Evolutionary conservation across 1,139 yeast genomes (phyloP).

Genomic region (Candida frijolesensis): DNA sequence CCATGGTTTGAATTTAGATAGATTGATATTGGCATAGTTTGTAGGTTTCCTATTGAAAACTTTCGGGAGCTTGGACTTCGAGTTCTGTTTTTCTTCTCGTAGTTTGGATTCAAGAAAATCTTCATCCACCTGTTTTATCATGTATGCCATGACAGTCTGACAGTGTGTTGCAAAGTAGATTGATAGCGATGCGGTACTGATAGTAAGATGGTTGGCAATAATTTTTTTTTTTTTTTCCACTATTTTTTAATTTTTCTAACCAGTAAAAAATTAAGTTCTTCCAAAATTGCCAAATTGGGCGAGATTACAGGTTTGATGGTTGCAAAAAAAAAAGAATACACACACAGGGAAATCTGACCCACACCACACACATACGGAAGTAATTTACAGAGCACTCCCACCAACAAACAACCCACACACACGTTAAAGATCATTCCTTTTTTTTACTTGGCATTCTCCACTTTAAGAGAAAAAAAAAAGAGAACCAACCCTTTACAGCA

Average conservation of each 20-base stretch:
- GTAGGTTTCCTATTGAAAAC: conserved; percentile 21
- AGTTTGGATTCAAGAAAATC: conserved; percentile 1
- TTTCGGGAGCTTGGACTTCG: conserved; percentile 1
- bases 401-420: background rate
- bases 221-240: background rate
- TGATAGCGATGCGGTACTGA: background rate
- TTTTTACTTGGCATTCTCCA: background rate
- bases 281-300: background rate
- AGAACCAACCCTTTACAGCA: background rate
- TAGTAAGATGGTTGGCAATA: background rate
- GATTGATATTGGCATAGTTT: conserved; percentile 30
- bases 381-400: background rate
- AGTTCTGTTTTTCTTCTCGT: background rate
- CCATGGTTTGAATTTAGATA: conserved; percentile 38
- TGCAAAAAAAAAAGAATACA: conserved; percentile 5
- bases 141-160: conserved; percentile 4
- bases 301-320: conserved; percentile 5
- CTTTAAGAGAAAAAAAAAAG: background rate
- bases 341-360: background rate
- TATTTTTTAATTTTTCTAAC: background rate
- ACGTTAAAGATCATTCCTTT: background rate
- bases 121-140: conserved; percentile 4
- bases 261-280: background rate
- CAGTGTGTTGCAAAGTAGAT: background rate
- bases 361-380: background rate